A percentile compares a stretch with the other conserved stretches of the same genome.
Conservation (phyloP, 371 early-diverging fungal genomes). For the Sporodiniella umbellata region DNA sequence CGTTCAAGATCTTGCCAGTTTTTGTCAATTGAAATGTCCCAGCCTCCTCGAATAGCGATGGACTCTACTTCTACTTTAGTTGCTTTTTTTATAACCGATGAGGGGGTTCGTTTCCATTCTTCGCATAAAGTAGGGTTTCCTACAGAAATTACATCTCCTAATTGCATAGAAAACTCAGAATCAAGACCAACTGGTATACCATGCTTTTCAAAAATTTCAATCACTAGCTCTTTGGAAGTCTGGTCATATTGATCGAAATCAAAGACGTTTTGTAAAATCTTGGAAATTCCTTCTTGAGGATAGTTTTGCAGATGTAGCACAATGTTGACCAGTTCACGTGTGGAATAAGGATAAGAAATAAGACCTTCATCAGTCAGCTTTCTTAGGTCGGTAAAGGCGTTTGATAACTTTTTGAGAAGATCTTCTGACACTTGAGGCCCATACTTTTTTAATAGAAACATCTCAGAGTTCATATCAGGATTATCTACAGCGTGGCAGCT, state of each 20-base stretch:
- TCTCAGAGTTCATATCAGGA: constrained; percentile 75
- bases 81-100: constrained; percentile 3
- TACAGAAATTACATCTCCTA: constrained; percentile 55
- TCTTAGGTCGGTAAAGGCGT: constrained; percentile 75
- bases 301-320: constrained; percentile 73
- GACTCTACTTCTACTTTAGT: constrained; percentile 18
- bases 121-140: constrained; percentile 57
- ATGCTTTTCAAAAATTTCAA: constrained; percentile 76
- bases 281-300: constrained; percentile 72
- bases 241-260: constrained; percentile 80
- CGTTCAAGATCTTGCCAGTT: constrained; percentile 64
- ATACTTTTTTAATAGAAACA: constrained; percentile 68
- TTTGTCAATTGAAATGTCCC: constrained; percentile 57
- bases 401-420: constrained; percentile 60
- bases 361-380: constrained; percentile 75
- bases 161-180: constrained; percentile 64
- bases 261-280: constrained; percentile 78
- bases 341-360: constrained; percentile 84
- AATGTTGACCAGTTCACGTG: constrained; percentile 80
- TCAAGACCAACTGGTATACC: constrained; percentile 77
- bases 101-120: constrained; percentile 52
- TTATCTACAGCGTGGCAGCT: constrained; percentile 80
- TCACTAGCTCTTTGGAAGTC: constrained; percentile 61
- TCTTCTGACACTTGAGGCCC: constrained; percentile 74
- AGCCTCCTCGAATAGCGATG: constrained; percentile 58